phyloP scores from a whole-genome alignment of 1,284 basidiomycete species.

The Sanghuangporus weigelae region DNA sequence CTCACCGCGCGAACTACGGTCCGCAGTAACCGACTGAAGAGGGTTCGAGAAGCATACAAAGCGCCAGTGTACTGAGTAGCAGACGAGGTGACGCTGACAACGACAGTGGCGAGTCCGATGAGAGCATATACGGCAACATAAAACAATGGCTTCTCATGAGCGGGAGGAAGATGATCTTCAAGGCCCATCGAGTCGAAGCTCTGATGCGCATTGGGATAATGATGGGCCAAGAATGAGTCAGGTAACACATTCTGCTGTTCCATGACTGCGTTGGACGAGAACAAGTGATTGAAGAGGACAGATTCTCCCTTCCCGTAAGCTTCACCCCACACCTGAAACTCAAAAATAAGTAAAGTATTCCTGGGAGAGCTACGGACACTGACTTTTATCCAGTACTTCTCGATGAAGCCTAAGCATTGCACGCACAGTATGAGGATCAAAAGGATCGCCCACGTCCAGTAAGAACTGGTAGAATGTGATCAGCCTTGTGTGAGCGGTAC shows the following conservation, averaged over 20 bases:
- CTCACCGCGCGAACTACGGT: slow-evolving; percentile 48
- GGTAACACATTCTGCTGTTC: slow-evolving; percentile 25
- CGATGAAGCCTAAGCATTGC: slow-evolving; percentile 43
- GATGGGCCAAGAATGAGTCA: slow-evolving; percentile 3
- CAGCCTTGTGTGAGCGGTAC: neutral
- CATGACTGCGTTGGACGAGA: slow-evolving; percentile 27
- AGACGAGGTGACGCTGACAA: slow-evolving; percentile 40
- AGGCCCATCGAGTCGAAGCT: neutral
- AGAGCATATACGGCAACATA: slow-evolving; percentile 58
- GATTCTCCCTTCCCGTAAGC: slow-evolving; percentile 38
- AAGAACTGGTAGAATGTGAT: slow-evolving; percentile 41
- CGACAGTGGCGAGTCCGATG: slow-evolving; percentile 44
- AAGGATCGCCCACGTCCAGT: slow-evolving; percentile 56
- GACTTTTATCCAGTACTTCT: slow-evolving; percentile 75
- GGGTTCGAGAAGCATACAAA: slow-evolving; percentile 49
- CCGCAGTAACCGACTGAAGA: slow-evolving; percentile 53
- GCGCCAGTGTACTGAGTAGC: slow-evolving; percentile 58
- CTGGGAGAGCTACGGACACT: slow-evolving; percentile 19
- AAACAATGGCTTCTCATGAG: slow-evolving; percentile 53
- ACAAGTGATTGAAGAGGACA: slow-evolving; percentile 21
- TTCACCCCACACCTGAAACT: slow-evolving; percentile 51
- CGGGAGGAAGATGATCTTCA: slow-evolving; percentile 33
- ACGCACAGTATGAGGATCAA: slow-evolving; percentile 43
- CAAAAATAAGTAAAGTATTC: neutral
- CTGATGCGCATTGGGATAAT: slow-evolving; percentile 2